Conservation (phyloP, 371 early-diverging fungal species). For the Encephalitozoon hellem region DNA sequence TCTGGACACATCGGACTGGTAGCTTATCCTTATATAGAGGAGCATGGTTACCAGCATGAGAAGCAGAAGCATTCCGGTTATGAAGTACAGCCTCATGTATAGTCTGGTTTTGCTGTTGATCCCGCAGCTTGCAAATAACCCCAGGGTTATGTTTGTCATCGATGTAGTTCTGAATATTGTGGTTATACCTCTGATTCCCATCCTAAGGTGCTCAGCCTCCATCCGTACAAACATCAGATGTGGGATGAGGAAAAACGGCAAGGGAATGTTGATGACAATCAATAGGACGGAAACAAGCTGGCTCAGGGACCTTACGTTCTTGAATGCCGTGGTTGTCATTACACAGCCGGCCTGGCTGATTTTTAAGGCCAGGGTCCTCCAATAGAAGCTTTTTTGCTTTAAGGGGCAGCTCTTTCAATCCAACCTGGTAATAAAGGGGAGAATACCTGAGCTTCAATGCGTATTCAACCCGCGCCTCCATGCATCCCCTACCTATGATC, state of each 20-base stretch:
- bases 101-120: constrained; percentile 26
- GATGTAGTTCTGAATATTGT: constrained; percentile 4
- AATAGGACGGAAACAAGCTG: constrained; percentile 15
- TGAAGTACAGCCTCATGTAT: constrained; percentile 32
- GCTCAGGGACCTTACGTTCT: constrained; percentile 18
- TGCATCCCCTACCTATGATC: too few species aligned
- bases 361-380: not conserved
- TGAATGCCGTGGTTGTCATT: constrained; percentile 34
- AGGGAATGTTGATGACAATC: constrained; percentile 22
- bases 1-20: not conserved
- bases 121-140: constrained; percentile 34
- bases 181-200: not conserved
- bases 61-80: not conserved
- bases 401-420: not conserved
- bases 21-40: constrained; percentile 13
- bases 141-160: constrained; percentile 33
- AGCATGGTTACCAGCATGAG: not conserved
- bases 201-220: constrained; percentile 10
- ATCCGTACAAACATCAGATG: not conserved
- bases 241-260: constrained; percentile 13
- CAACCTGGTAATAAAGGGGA: not conserved
- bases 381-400: not conserved
- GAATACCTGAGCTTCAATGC: not conserved
- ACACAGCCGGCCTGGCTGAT: not conserved
- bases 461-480: not conserved